A percentile compares a stretch with the other conserved stretches of the same genome.
Evolutionary conservation across 768 basidiomycete species (phyloP).

Genomic region (Agaricus subrufescens): DNA sequence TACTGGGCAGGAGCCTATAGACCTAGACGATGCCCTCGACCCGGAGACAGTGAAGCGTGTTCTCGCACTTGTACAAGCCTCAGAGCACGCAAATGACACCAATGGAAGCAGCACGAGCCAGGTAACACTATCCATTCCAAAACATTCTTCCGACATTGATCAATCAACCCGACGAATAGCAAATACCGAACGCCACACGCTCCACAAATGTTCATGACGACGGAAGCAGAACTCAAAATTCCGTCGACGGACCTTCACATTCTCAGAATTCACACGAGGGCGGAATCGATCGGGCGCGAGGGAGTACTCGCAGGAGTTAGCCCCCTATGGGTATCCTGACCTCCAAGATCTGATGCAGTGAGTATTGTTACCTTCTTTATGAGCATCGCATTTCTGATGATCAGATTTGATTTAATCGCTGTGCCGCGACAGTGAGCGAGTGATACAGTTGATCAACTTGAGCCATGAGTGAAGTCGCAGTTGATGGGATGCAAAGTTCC

Average conservation of each 20-base stretch:
- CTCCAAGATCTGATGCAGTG: not conserved
- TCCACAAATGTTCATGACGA: not conserved
- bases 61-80: slow-evolving; percentile 6
- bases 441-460: not conserved
- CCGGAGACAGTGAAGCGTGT: slow-evolving; percentile 34
- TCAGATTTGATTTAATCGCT: not conserved
- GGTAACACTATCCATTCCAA: not conserved
- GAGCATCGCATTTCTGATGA: slow-evolving; percentile 1
- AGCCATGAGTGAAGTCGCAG: too few species aligned
- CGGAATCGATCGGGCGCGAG: not conserved
- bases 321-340: too few species aligned
- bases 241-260: not conserved
- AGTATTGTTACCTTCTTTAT: not conserved
- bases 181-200: not conserved
- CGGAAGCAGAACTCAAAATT: not conserved
- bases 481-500: too few species aligned
- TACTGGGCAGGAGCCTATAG: slow-evolving; percentile 17
- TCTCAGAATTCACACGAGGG: not conserved
- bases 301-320: not conserved
- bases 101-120: not conserved
- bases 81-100: not conserved
- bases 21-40: slow-evolving; percentile 22
- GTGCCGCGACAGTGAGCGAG: not conserved
- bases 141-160: too few species aligned
- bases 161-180: too few species aligned